Percentiles rank a stretch among this genome's conserved stretches.
Evolutionary conservation across 331 rosid genomes (phyloP).

Genomic region (Acacia concinna): DNA sequence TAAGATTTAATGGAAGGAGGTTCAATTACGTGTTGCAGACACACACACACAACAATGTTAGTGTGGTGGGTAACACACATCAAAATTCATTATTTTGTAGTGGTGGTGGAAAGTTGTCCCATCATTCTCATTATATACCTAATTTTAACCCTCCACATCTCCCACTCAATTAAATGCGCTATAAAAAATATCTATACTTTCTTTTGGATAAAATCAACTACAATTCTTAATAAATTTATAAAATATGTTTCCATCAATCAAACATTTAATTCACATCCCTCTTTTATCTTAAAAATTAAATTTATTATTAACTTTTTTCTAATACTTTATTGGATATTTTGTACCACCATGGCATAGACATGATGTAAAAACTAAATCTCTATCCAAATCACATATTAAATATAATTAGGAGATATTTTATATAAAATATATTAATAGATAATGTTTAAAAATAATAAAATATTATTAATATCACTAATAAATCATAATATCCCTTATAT

Average conservation of each 20-base stretch:
- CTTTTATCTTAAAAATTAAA: not conserved
- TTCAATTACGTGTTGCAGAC: slow-evolving; percentile 15
- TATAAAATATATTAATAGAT: too few relatives aligned
- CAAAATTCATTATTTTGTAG: slow-evolving; percentile 32
- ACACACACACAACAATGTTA: not conserved
- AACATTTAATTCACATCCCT: not conserved
- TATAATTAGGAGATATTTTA: too few relatives aligned
- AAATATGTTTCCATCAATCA: not conserved
- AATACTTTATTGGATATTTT: too few relatives aligned
- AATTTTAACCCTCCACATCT: not conserved
- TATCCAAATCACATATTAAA: too few relatives aligned
- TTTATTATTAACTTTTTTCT: too few relatives aligned
- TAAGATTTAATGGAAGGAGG: not conserved
- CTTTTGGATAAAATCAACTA: not conserved
- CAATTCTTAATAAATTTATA: not conserved
- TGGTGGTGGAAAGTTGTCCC: slow-evolving; percentile 15
- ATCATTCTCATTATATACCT: not conserved
- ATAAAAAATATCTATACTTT: not conserved
- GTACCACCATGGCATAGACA: too few relatives aligned
- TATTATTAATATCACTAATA: too few relatives aligned
- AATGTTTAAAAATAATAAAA: too few relatives aligned
- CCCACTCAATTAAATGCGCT: not conserved
- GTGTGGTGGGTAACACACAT: slow-evolving; percentile 40
- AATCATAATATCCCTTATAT: too few relatives aligned
- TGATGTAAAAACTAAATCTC: too few relatives aligned